Evolutionary conservation across 306 rosid species (phyloP), one percentile per base, ranked within the genome.

Genomic region (Vigna reflexopilosa): DNA sequence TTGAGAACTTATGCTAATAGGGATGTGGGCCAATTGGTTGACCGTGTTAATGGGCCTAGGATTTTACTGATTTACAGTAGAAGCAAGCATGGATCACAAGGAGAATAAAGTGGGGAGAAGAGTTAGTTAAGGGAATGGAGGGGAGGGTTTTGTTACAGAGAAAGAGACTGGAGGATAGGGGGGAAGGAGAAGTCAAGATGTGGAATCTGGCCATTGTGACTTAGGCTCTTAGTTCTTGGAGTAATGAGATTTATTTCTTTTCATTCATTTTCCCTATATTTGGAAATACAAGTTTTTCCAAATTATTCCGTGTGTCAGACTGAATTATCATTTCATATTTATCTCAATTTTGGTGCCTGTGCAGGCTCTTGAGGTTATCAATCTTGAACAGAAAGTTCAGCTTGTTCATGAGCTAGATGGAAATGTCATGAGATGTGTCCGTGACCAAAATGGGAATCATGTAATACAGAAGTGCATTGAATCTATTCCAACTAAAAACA

Each of bases 401-500:
- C 91, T 88, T 76, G 89, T 88, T 70, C 83, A 68, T 61, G 91
- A 88, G 76, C 84, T 88, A 56, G 91, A 88, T 85, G 91, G 91
- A 75, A 67, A 88, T 81, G 84, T 88, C 73, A 83, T 88, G 85
- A 83, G 82, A 79, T 88, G 91, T 69, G 89, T 88, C 58, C 89
- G 91, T 55, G 91, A 88, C 72, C 91, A 88, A 76, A 88, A 85
- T 34, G 91, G 91, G 81, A 88, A 88, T 83, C 91, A 88, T 85
- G 91, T 88, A 78, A 88, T 88, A 83, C 91, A 88, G 79, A 88
- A 88, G 79, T 88, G 91, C 83, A 81, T 88, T 50, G 91, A 88
- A 84, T 81, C 86, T 61, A 83, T 88, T 61, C 88, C 89, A 68
- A 85, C 89, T 4, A 67, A 79, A 67, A 86, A 51, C 17, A 79